Evolutionary conservation across 2,329 filamentous ascomycete genomes (phyloP).

Genomic region (Fusarium transvaalense): DNA sequence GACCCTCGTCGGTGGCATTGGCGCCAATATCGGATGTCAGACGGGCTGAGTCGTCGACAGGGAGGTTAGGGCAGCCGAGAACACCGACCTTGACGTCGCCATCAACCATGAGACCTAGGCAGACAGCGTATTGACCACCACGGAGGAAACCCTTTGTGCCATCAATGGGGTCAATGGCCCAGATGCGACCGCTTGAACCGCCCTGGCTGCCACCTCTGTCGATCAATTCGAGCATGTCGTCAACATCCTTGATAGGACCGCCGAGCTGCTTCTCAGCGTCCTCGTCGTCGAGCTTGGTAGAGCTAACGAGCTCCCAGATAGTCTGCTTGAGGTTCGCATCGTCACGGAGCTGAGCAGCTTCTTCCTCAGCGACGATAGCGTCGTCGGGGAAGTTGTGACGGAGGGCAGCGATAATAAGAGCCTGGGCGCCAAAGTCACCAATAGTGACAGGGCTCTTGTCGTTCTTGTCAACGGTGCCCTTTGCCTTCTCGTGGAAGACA

Average conservation of each 20-base stretch:
- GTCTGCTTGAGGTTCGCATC: constrained; percentile 74
- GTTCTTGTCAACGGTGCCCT: constrained; percentile 90
- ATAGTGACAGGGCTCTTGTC: constrained; percentile 98
- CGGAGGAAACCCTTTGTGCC: constrained; percentile 97
- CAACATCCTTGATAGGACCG: constrained; percentile 74
- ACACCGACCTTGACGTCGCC: constrained; percentile 95
- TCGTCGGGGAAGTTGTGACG: constrained; percentile 90
- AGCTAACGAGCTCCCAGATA: constrained; percentile 86
- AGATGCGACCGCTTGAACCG: constrained; percentile 82
- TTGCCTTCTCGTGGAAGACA: constrained; percentile 82
- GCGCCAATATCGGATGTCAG: constrained; percentile 76
- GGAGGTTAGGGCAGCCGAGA: constrained; percentile 94
- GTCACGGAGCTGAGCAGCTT: constrained; percentile 81
- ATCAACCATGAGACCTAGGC: constrained; percentile 90
- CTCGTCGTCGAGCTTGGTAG: constrained; percentile 72
- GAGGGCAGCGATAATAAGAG: constrained; percentile 92
- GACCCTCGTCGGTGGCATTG: constrained; percentile 79
- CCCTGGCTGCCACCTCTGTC: constrained; percentile 78
- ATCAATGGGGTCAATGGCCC: constrained; percentile 97
- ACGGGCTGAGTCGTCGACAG: constrained; percentile 78
- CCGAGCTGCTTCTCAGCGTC: constrained; percentile 73
- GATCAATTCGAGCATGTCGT: constrained; percentile 75
- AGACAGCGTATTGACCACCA: constrained; percentile 97
- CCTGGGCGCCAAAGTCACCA: constrained; percentile 97
- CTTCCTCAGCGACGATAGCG: constrained; percentile 94